Evolutionary conservation across 441 rosid genomes (phyloP).

Genomic region (Kokia cookei): DNA sequence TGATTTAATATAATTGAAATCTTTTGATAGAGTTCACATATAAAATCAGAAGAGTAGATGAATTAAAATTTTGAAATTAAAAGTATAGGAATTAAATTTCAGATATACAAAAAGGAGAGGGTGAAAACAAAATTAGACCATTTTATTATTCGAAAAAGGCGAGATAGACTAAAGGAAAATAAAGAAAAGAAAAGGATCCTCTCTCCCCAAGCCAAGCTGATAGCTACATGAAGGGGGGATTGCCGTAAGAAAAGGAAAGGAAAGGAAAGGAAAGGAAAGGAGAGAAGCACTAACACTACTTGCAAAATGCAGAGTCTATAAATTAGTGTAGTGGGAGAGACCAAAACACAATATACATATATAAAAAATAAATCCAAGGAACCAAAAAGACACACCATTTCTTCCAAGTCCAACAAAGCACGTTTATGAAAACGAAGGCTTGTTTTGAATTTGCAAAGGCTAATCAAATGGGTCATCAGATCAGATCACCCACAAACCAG

Average conservation of each 20-base stretch:
- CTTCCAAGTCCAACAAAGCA: slow-evolving; percentile 16
- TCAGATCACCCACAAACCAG: slow-evolving; percentile 15
- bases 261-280: slow-evolving; percentile 65
- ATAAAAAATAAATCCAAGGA: slow-evolving; percentile 12
- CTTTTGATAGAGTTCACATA: too few relatives aligned
- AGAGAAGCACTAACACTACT: slow-evolving; percentile 23
- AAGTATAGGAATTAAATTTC: too few relatives aligned
- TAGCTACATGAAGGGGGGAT: slow-evolving; percentile 33
- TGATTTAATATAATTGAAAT: too few relatives aligned
- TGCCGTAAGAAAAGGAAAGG: slow-evolving; percentile 81
- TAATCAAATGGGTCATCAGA: slow-evolving; percentile 13
- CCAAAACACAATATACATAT: not conserved
- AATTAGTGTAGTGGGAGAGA: slow-evolving; percentile 17
- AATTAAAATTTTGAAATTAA: too few relatives aligned
- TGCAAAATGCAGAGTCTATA: slow-evolving; percentile 23
- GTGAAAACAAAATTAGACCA: too few relatives aligned
- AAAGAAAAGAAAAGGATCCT: slow-evolving; percentile 9
- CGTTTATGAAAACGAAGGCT: slow-evolving; percentile 15
- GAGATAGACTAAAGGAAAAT: not conserved
- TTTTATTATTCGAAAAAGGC: too few relatives aligned
- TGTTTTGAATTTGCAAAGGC: slow-evolving; percentile 16
- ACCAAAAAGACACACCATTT: slow-evolving; percentile 17
- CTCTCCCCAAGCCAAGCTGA: slow-evolving; percentile 4
- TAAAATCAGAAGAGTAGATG: too few relatives aligned
- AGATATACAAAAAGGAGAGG: too few relatives aligned